Conservation (phyloP, 2,329 filamentous ascomycete genomes). For the Apiospora arundinis region DNA sequence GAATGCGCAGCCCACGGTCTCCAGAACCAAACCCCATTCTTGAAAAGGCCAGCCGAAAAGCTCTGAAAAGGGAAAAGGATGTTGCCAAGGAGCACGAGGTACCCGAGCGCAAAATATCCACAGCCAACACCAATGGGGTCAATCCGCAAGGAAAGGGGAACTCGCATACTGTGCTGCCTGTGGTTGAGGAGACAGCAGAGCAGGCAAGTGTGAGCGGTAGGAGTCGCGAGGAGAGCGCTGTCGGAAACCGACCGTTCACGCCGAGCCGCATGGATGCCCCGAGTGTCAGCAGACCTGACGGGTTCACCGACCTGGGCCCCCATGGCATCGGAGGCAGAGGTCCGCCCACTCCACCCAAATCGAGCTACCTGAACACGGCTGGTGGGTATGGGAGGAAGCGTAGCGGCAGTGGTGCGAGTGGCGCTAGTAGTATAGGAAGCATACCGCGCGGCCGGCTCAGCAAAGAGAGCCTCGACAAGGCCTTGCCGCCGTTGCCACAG, state of each 20-base stretch:
- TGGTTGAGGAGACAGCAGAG: conserved; percentile 91
- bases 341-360: conserved; percentile 57
- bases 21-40: conserved; percentile 40
- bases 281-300: conserved; percentile 39
- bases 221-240: conserved; percentile 55
- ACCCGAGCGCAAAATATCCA: conserved; percentile 41
- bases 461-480: conserved; percentile 66
- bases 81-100: conserved; percentile 39
- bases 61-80: conserved; percentile 38
- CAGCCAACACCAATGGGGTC: conserved; percentile 33
- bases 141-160: conserved; percentile 34
- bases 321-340: conserved; percentile 40
- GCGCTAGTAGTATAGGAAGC: conserved; percentile 40
- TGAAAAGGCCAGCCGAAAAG: conserved; percentile 38
- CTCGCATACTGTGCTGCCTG: conserved; percentile 64
- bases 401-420: conserved; percentile 32
- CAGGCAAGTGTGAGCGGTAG: conserved; percentile 69
- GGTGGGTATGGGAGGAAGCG: conserved; percentile 45
- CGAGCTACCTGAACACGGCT: conserved; percentile 47
- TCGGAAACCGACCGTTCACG: conserved; percentile 41
- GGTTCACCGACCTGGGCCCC: conserved; percentile 42
- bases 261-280: conserved; percentile 41
- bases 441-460: conserved; percentile 49
- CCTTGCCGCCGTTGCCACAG: conserved; percentile 61
- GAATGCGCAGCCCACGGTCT: conserved; percentile 38